Conservation (phyloP, 179 eudicot species). For the Corrigiola litoralis region DNA sequence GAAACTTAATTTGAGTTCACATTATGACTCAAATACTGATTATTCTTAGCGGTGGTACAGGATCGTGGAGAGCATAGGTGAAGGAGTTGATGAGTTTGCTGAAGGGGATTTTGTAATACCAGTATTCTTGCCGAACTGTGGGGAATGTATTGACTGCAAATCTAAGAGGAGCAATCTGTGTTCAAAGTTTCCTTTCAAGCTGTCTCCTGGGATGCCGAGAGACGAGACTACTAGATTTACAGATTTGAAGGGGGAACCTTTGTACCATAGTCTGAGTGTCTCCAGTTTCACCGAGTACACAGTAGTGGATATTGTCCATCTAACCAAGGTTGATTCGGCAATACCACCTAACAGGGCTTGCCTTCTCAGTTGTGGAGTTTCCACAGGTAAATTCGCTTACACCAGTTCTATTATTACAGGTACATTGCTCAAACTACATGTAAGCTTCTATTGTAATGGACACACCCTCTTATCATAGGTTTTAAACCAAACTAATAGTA, state of each 20-base stretch:
- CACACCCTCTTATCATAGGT: too few species aligned
- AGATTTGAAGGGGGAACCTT: constrained; percentile 58
- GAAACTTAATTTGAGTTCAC: neutral
- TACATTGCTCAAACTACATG: too few species aligned
- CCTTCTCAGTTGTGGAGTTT: constrained; percentile 84
- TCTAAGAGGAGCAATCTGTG: constrained; percentile 81
- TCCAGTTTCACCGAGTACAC: constrained; percentile 87
- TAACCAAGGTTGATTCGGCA: constrained; percentile 51
- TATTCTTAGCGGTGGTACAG: constrained; percentile 20
- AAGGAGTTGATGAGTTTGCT: constrained; percentile 50
- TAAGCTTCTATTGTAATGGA: too few species aligned
- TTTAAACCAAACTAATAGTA: too few species aligned
- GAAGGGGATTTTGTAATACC: constrained; percentile 88
- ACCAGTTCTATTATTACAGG: too few species aligned
- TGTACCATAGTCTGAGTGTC: constrained; percentile 56
- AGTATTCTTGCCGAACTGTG: constrained; percentile 65
- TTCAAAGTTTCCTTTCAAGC: constrained; percentile 48
- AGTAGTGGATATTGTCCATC: constrained; percentile 61
- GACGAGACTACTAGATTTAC: constrained; percentile 78
- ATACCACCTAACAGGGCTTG: constrained; percentile 80
- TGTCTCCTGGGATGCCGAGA: constrained; percentile 64
- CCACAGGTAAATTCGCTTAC: constrained; percentile 62
- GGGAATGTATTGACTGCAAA: constrained; percentile 67
- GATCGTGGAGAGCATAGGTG: constrained; percentile 74
- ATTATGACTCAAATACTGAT: neutral